phyloP scores from a whole-genome alignment of 768 basidiomycete species.

The Galerina marginata region DNA sequence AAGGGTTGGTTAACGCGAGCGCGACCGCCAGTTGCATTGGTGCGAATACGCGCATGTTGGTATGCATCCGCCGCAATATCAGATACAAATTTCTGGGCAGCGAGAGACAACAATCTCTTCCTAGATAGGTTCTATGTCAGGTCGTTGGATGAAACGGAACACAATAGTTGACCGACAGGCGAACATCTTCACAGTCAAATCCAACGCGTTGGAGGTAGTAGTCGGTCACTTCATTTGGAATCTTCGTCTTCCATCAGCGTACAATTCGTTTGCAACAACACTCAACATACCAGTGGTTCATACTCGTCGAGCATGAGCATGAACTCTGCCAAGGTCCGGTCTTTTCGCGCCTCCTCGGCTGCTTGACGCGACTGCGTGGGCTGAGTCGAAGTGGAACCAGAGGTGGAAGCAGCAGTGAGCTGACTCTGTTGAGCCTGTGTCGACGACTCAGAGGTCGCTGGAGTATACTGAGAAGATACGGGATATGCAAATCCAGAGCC shows the following conservation, averaged over 20 bases:
- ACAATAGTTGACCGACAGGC: slow-evolving; percentile 58
- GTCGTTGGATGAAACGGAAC: neutral
- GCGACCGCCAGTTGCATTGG: slow-evolving; percentile 81
- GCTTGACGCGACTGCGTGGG: slow-evolving; percentile 62
- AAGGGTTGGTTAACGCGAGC: slow-evolving; percentile 63
- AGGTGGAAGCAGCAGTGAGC: slow-evolving; percentile 24
- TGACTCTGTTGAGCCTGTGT: slow-evolving; percentile 23
- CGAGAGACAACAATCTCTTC: slow-evolving; percentile 92
- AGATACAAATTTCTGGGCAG: slow-evolving; percentile 97
- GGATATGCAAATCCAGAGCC: slow-evolving; percentile 39
- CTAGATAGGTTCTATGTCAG: slow-evolving; percentile 51
- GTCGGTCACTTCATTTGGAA: slow-evolving; percentile 97
- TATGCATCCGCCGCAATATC: slow-evolving; percentile 97
- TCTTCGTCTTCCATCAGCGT: slow-evolving; percentile 49
- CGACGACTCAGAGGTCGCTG: slow-evolving; percentile 21
- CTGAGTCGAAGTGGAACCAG: slow-evolving; percentile 38
- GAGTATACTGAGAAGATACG: slow-evolving; percentile 31
- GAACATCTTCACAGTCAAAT: slow-evolving; percentile 93
- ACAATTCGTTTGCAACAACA: neutral
- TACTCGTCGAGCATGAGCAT: slow-evolving; percentile 97
- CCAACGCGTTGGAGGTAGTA: slow-evolving; percentile 96
- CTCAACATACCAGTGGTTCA: slow-evolving; percentile 79
- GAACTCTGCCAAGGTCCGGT: slow-evolving; percentile 91
- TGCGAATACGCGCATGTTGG: slow-evolving; percentile 95
- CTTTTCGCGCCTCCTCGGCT: slow-evolving; percentile 84